Evolutionary conservation across 352 stramenopile genomes (phyloP).

Genomic region (Globisporangium lucens): DNA sequence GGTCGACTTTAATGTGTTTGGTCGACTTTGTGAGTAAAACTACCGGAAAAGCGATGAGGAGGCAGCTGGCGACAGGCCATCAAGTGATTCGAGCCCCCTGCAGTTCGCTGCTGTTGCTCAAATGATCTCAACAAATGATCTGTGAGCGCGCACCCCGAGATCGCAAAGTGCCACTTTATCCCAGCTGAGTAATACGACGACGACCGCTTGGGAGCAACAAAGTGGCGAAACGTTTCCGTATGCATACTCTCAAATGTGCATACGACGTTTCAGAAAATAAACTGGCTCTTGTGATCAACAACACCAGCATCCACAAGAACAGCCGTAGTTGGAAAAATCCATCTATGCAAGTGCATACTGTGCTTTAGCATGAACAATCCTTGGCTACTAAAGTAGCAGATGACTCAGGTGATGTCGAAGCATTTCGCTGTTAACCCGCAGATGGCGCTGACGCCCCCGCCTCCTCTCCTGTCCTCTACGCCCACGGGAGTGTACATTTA

Average conservation of each 20-base stretch:
- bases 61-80: not conserved
- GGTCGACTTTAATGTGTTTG: not conserved
- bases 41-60: not conserved
- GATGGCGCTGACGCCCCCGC: not conserved
- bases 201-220: not conserved
- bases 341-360: not conserved
- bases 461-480: not conserved
- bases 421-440: not conserved
- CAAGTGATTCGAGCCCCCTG: conserved; percentile 3
- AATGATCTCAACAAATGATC: not conserved
- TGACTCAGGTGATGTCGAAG: not conserved
- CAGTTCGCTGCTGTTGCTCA: not conserved
- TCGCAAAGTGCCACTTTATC: not conserved
- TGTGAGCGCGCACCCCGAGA: not conserved
- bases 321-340: not conserved
- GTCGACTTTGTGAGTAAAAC: not conserved
- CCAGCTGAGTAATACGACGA: not conserved
- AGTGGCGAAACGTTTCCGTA: not conserved
- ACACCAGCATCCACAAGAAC: not conserved
- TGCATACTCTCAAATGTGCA: not conserved
- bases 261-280: not conserved
- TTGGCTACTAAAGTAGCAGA: not conserved
- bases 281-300: not conserved
- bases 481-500: not conserved
- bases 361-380: not conserved